Evolutionary conservation across 495 filamentous ascomycete genomes (phyloP).

Genomic region (Xylaria venustula): DNA sequence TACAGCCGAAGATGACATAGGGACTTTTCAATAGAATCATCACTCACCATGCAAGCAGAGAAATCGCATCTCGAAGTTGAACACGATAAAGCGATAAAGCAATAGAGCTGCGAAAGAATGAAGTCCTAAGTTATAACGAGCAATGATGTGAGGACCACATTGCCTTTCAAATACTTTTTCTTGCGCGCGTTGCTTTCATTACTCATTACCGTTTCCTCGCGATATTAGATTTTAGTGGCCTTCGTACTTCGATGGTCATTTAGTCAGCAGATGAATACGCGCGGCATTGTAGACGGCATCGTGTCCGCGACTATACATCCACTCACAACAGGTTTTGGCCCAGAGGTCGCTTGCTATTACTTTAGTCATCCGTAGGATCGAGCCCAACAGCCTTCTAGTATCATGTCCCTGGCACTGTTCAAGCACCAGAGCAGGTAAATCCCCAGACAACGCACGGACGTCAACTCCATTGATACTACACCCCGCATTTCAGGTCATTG

Average conservation of each 20-base stretch:
- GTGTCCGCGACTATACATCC: not conserved
- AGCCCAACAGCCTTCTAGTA: not conserved
- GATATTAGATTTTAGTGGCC: too few relatives aligned
- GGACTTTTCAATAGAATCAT: too few relatives aligned
- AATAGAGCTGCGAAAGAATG: too few relatives aligned
- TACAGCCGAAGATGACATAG: too few relatives aligned
- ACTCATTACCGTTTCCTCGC: not conserved
- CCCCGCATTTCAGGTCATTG: not conserved
- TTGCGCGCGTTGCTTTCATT: not conserved
- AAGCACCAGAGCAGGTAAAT: not conserved
- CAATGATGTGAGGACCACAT: not conserved
- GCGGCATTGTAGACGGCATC: too few relatives aligned
- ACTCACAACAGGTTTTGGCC: not conserved
- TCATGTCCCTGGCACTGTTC: not conserved
- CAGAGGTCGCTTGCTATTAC: not conserved
- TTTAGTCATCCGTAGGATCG: not conserved
- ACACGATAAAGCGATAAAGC: too few relatives aligned
- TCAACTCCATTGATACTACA: not conserved
- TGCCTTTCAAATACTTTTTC: conserved; percentile 2
- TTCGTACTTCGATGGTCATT: too few relatives aligned
- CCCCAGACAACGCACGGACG: conserved; percentile 3
- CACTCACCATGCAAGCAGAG: conserved; percentile 17
- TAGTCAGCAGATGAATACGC: too few relatives aligned
- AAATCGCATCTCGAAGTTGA: conserved; percentile 12
- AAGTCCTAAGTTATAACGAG: not conserved